These are phyloP conservation scores for Xylaria sp. DNA, from an alignment of 2,329 filamentous ascomycete species.

Conservation along the genomic window DNA sequence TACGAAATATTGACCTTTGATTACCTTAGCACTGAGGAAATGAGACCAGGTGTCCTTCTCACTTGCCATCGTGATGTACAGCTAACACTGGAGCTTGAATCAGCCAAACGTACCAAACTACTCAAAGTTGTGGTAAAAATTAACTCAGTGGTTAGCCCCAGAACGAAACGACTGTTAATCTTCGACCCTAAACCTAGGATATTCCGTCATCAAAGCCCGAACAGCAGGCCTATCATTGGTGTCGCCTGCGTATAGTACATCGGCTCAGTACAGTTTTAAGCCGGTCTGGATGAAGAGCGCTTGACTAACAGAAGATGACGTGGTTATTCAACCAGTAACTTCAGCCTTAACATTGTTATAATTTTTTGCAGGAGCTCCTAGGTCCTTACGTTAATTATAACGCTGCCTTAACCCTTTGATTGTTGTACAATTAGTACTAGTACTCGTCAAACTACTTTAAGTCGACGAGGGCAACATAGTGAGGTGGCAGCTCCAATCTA, in stretches of 20 bases:
- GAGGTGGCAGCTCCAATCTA: too few relatives aligned
- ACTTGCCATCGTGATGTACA: conserved; percentile 64
- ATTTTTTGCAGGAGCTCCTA: too few relatives aligned
- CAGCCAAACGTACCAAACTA: conserved; percentile 1
- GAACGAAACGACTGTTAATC: neutral
- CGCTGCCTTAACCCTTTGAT: too few relatives aligned
- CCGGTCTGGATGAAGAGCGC: too few relatives aligned
- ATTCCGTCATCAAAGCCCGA: neutral
- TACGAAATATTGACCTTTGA: conserved; percentile 70
- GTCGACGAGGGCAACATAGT: too few relatives aligned
- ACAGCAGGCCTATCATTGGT: neutral
- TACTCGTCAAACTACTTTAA: too few relatives aligned
- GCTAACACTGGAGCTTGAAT: conserved; percentile 63
- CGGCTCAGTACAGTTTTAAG: too few relatives aligned
- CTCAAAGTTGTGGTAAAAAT: neutral
- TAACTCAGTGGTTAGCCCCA: neutral
- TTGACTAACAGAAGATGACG: too few relatives aligned
- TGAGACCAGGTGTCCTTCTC: conserved; percentile 68
- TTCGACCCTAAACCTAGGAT: neutral
- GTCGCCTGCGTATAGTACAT: neutral
- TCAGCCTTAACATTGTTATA: too few relatives aligned
- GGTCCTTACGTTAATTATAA: too few relatives aligned
- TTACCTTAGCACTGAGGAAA: conserved; percentile 73
- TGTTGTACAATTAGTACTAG: too few relatives aligned
- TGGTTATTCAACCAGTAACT: too few relatives aligned